Evolutionary conservation across 345 rosid genomes (phyloP), one percentile per base, ranked within the genome.

Genomic region (Atalantia buxifolia): DNA sequence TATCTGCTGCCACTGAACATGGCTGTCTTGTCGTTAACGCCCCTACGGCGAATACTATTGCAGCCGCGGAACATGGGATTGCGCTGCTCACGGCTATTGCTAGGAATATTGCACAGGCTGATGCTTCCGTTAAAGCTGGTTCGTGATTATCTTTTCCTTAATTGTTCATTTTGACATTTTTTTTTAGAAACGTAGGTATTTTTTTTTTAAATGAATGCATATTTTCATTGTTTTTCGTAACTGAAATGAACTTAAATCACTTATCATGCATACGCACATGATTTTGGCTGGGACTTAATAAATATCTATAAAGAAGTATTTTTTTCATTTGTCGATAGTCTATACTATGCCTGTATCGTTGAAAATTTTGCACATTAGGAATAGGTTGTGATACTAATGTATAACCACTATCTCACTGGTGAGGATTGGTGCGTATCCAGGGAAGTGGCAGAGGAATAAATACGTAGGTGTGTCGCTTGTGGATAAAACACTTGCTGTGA

Each of bases 91-190:
- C 83, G 28, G 83, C 87, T 48, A 81, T 86, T 86, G 86, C 86
- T 9, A 71, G 89, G 76, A 84, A 84, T 66, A 64, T 84, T 70
- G 87, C 89, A 31, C 87, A 84, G 71, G 89, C 89, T 24, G 84
- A 86, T 71, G 87, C 87, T 69, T 86, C 89, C 22, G 56, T 86
- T 35, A 89, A 89, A 76, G 85, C 90, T 6, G 92, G 92, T 87
- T 42, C 53, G 76, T 74, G 6, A 2, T 53, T 27, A 3, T 30
- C 0, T 9, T 30, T 10, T 9, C 30, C 19, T 21, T 28, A 24
- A 30, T 59, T 69, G 4, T 63, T 42, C 64, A 21, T 18, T 68
- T 35, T 4, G 66, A 30, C 63, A n/a, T 74, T 65, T 25, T 2
- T 2, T 2, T 45, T 0, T 0, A 3, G 50, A 12, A 13, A 45